A percentile compares a stretch with the other conserved stretches of the same genome.
These are phyloP conservation scores for Pogostemon cablin DNA, from an alignment of 257 asterid genomes.

Conservation along the genomic window DNA sequence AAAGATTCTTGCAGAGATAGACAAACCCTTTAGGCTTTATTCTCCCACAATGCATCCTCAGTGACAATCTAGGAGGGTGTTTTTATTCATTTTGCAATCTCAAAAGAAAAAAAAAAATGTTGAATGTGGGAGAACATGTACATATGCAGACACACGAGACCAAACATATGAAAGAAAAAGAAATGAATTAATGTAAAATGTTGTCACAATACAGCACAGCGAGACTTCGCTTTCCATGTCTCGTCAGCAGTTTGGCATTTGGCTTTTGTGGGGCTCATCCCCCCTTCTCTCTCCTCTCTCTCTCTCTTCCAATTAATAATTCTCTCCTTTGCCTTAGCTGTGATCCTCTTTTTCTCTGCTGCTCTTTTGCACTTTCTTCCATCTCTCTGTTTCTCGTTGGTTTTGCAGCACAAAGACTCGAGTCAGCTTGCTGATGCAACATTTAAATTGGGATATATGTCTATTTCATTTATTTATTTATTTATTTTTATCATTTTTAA, in stretches of 20 bases:
- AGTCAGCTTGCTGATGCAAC: too few relatives aligned
- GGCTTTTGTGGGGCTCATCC: background rate
- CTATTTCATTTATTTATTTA: too few relatives aligned
- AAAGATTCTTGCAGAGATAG: constrained; percentile 46
- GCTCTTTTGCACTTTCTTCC: constrained; percentile 31
- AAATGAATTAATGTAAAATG: constrained; percentile 4
- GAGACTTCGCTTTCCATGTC: constrained; percentile 41
- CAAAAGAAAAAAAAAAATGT: background rate
- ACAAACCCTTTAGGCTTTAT: constrained; percentile 38
- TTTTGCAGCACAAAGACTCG: background rate
- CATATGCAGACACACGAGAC: background rate
- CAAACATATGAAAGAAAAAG: background rate
- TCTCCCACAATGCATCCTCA: constrained; percentile 4
- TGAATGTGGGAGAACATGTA: background rate
- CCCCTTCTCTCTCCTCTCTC: background rate
- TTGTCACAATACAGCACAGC: constrained; percentile 20
- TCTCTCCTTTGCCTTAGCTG: constrained; percentile 33
- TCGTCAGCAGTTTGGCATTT: constrained; percentile 37
- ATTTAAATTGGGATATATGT: too few relatives aligned
- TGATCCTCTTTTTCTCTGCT: constrained; percentile 32
- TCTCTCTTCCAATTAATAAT: background rate
- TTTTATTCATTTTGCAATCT: background rate
- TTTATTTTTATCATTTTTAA: too few relatives aligned
- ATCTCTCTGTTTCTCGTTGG: background rate
- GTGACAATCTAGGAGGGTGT: too few relatives aligned